phyloP scores from a whole-genome alignment of 805 yeast genomes.

The Candida fluviatilis region DNA sequence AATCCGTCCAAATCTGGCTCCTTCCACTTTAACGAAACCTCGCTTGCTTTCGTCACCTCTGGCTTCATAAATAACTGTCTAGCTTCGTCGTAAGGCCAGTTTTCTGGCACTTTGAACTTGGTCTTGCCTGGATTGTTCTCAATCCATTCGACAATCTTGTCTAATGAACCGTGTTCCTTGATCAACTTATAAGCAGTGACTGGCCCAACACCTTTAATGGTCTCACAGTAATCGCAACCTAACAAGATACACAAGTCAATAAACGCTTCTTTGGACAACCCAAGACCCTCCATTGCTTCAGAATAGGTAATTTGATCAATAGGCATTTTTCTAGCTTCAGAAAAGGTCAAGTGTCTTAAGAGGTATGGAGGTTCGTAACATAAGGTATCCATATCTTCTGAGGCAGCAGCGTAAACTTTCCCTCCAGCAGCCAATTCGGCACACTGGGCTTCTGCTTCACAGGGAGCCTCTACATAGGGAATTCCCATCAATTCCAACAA shows the following conservation, averaged over 20 bases:
- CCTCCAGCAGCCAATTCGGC: conserved; percentile 88
- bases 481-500: conserved; percentile 87
- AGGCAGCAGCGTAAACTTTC: conserved; percentile 94
- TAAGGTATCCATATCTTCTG: conserved; percentile 98
- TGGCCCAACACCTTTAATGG: conserved; percentile 94
- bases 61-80: conserved; percentile 80
- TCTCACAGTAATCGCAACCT: conserved; percentile 97
- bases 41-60: conserved; percentile 62
- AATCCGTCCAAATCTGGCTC: conserved; percentile 87
- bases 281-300: conserved; percentile 71
- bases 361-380: conserved; percentile 85
- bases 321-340: conserved; percentile 92
- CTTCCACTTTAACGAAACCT: conserved; percentile 73
- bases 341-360: conserved; percentile 85
- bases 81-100: conserved; percentile 91
- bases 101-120: conserved; percentile 84
- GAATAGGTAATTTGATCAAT: conserved; percentile 74
- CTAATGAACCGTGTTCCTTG: conserved; percentile 78
- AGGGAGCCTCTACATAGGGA: conserved; percentile 90
- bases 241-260: conserved; percentile 87
- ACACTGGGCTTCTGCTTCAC: conserved; percentile 99
- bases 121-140: conserved; percentile 49
- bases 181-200: conserved; percentile 88
- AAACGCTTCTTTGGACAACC: conserved; percentile 67
- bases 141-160: conserved; percentile 66